Conservation (phyloP, 768 basidiomycete genomes). For the Gymnopilus dilepis region DNA sequence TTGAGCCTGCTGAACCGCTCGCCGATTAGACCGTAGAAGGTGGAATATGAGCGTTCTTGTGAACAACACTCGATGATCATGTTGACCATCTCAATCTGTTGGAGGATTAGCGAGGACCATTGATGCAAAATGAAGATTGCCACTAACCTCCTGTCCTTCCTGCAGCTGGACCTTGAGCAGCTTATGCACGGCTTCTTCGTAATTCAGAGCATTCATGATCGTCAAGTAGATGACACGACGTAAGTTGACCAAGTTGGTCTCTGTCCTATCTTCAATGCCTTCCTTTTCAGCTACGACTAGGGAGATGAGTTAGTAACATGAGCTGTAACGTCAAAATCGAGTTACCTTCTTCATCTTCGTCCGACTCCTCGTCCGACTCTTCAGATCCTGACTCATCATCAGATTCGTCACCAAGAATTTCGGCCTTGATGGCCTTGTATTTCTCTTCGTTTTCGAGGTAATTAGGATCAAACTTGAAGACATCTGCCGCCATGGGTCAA, state of each 20-base stretch:
- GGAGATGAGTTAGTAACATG: neutral
- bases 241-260: conserved; percentile 94
- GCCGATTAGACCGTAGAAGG: conserved; percentile 95
- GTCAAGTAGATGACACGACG: conserved; percentile 94
- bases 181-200: conserved; percentile 99
- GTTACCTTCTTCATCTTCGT: conserved; percentile 54
- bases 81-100: conserved; percentile 90
- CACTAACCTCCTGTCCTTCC: conserved; percentile 90
- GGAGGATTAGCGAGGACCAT: neutral
- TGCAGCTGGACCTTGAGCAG: conserved; percentile 89
- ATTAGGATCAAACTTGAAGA: conserved; percentile 94
- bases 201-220: conserved; percentile 98
- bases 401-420: conserved; percentile 91
- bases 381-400: conserved; percentile 74
- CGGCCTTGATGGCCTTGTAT: conserved; percentile 88
- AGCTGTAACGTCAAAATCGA: neutral
- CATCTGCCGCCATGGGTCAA: conserved; percentile 54
- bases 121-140: neutral
- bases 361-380: conserved; percentile 63
- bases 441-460: conserved; percentile 92
- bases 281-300: conserved; percentile 81
- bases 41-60: conserved; percentile 96
- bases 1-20: conserved; percentile 98
- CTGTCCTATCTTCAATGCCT: conserved; percentile 93
- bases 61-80: conserved; percentile 99